Evolutionary conservation across 2,329 filamentous ascomycete species (phyloP).

Genomic region (Fusarium floridanum): DNA sequence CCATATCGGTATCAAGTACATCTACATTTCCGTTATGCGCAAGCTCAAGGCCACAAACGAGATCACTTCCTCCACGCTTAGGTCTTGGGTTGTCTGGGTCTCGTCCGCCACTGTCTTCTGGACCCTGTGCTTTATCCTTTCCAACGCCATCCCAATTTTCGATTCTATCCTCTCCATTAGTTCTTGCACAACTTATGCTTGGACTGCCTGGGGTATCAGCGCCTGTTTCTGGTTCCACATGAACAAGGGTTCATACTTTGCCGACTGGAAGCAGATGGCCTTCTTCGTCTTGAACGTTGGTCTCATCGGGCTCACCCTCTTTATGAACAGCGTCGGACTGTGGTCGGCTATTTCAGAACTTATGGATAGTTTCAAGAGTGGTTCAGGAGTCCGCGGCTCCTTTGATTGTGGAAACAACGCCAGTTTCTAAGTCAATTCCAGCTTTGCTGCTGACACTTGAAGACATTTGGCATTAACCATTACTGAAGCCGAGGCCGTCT

Average conservation of each 20-base stretch:
- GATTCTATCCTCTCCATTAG: constrained; percentile 37
- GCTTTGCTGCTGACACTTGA: background rate
- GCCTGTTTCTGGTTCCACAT: constrained; percentile 31
- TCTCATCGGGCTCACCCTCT: constrained; percentile 22
- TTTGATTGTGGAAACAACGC: constrained; percentile 12
- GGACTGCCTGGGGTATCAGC: constrained; percentile 33
- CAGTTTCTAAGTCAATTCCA: background rate
- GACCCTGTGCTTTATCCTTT: constrained; percentile 33
- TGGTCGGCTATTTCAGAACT: constrained; percentile 24
- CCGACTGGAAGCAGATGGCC: constrained; percentile 29
- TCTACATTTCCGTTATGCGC: constrained; percentile 4
- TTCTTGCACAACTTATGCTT: constrained; percentile 28
- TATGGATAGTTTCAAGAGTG: constrained; percentile 2
- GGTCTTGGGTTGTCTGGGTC: constrained; percentile 38
- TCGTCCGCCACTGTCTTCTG: constrained; percentile 26
- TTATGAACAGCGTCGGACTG: constrained; percentile 27
- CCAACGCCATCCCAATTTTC: constrained; percentile 39
- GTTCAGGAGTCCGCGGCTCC: background rate
- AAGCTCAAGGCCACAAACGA: constrained; percentile 1
- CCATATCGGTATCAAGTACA: constrained; percentile 37
- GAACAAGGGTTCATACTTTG: constrained; percentile 19
- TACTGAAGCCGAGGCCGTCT: background rate
- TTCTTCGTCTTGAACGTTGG: constrained; percentile 26
- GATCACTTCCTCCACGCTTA: constrained; percentile 8
- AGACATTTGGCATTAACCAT: background rate